Base-by-base conservation (phyloP, 2,329 filamentous ascomycete genomes). In the Corinectria fuckeliana region DNA sequence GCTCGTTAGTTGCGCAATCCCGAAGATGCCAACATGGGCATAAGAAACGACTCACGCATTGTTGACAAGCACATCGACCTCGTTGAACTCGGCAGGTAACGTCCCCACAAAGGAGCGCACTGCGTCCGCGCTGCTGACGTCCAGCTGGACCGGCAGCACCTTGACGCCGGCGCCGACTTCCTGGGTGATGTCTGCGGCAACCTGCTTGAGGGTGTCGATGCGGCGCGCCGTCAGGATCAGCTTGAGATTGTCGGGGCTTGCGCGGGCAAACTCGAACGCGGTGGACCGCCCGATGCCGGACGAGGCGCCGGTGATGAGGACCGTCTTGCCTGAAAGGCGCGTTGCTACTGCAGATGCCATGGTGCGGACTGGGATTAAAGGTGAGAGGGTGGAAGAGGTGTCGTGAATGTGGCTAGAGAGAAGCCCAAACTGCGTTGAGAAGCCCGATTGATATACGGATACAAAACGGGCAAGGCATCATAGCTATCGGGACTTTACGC, bases 271-370 rank as follows among this genome's bases (percentile, higher is more conserved):
- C 76, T 98, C 95, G 66, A 95, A 81, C 7, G 94, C 95, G 6
- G 85, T 90, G 65, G 85, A 86, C 56, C 84, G 85, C 11, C 95
- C 95, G 75, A 99, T 98, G 57, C 95, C 95, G 4, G 92, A 95
- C 1, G 91, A 95, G 18, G 94, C 95, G 56, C 95, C 95, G 2
- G 95, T 98, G 60, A 99, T 86, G 52, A 98, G 78, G 55, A 98
- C 82, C 2, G 93, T 98, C 81, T 98, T 98, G 85, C 93, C 93
- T 71, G 90, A 85, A 53, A 98, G 91, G 80, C 94, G 92, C 76
- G 92, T 90, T 63, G 84, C 84, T 78, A 90, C 88, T 72, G 90
- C 87, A 18, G 83, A 77, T 30, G 78, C 69, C 81, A 84, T 83
- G 54, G 71, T 77, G 69, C 66, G 65, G 42, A 21, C 13, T 45